Conservation (phyloP, 768 basidiomycete genomes). For the Tubosaeta brunneosetosa region DNA sequence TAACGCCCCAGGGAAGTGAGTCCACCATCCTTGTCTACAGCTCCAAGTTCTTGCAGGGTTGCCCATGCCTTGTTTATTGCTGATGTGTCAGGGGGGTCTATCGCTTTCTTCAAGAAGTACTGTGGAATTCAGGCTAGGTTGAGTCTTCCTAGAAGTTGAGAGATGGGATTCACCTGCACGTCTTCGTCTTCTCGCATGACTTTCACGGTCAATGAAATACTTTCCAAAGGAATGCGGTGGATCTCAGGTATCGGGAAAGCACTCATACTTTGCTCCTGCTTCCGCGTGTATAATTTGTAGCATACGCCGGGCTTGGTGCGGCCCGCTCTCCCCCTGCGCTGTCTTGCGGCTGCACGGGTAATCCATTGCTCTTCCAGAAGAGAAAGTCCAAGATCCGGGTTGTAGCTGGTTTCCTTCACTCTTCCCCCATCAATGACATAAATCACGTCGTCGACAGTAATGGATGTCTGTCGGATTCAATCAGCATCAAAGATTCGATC, state of each 20-base stretch:
- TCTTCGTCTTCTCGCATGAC: conserved; percentile 72
- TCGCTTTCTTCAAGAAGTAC: conserved; percentile 66
- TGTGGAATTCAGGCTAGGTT: conserved; percentile 20
- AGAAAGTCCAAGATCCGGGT: conserved; percentile 68
- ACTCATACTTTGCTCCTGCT: conserved; percentile 63
- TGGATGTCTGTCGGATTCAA: conserved; percentile 58
- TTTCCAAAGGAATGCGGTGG: conserved; percentile 79
- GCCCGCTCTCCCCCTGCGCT: conserved; percentile 87
- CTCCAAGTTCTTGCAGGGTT: conserved; percentile 72
- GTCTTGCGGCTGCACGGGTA: conserved; percentile 72
- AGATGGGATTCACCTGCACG: conserved; percentile 51
- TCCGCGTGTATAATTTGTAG: conserved; percentile 82
- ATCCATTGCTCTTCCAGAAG: conserved; percentile 76
- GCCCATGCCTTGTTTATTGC: conserved; percentile 77
- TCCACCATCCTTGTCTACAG: conserved; percentile 56
- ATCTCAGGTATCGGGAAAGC: conserved; percentile 85
- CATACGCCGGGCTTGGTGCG: conserved; percentile 78
- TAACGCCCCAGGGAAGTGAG: conserved; percentile 82
- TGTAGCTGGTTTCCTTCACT: conserved; percentile 77
- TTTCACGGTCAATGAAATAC: conserved; percentile 76
- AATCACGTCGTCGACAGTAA: conserved; percentile 85
- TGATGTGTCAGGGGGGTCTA: conserved; percentile 74
- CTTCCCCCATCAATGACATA: conserved; percentile 83
- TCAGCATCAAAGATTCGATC: not conserved
- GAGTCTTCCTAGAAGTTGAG: not conserved